Evolutionary conservation across 345 rosid species (phyloP).

Genomic region (Moricandia moricandioides): DNA sequence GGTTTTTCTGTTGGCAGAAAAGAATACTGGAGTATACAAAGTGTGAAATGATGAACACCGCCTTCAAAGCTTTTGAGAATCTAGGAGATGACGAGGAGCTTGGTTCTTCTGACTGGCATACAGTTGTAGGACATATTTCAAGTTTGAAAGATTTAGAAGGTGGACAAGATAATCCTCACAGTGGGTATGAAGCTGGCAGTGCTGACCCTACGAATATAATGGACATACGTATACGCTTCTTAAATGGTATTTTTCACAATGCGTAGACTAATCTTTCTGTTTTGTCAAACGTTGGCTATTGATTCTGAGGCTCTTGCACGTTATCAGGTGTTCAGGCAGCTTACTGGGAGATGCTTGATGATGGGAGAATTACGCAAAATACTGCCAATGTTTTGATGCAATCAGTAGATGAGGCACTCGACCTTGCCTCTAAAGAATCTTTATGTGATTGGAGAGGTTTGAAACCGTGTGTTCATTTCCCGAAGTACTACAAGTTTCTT

Average conservation of each 20-base stretch:
- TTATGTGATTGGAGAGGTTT: slow-evolving; percentile 87
- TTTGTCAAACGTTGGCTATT: slow-evolving; percentile 4
- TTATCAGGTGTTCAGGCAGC: slow-evolving; percentile 85
- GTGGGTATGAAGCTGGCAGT: slow-evolving; percentile 40
- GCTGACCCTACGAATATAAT: slow-evolving; percentile 55
- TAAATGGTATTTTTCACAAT: slow-evolving; percentile 57
- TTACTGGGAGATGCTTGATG: slow-evolving; percentile 93
- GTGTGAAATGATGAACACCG: slow-evolving; percentile 80
- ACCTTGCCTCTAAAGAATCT: slow-evolving; percentile 53
- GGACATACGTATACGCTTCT: slow-evolving; percentile 77
- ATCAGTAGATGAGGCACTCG: slow-evolving; percentile 88
- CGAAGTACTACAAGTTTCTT: slow-evolving; percentile 69
- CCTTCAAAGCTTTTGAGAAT: slow-evolving; percentile 73
- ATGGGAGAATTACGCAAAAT: slow-evolving; percentile 71
- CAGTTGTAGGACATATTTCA: slow-evolving; percentile 60
- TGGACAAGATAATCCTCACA: slow-evolving; percentile 45
- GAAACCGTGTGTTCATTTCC: slow-evolving; percentile 57
- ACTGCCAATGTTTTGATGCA: slow-evolving; percentile 76
- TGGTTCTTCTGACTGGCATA: slow-evolving; percentile 88
- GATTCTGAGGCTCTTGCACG: slow-evolving; percentile 7
- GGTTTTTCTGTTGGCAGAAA: slow-evolving; percentile 44
- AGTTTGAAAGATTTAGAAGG: slow-evolving; percentile 60
- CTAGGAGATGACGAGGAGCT: slow-evolving; percentile 96
- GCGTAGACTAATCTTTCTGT: neutral
- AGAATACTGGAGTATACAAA: slow-evolving; percentile 76